Conservation (phyloP, 805 yeast genomes). For the Lipomyces yamadae region DNA sequence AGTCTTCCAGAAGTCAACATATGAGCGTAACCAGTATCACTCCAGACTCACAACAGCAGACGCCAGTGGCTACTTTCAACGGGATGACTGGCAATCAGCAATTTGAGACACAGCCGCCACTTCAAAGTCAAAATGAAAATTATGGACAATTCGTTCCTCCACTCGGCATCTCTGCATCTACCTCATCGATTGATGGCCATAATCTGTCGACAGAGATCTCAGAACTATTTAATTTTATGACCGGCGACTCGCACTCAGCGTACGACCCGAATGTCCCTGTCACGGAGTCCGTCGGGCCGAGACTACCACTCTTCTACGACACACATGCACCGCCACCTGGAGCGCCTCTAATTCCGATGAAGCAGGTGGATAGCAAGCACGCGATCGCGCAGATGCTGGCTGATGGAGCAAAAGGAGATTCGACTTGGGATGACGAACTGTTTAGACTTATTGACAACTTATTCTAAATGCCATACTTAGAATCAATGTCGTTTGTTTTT, state of each 20-base stretch:
- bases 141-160: not conserved
- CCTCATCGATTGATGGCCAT: conserved; percentile 3
- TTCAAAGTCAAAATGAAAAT: not conserved
- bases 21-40: not conserved
- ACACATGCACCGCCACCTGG: not conserved
- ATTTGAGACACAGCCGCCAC: not conserved
- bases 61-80: not conserved
- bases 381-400: conserved; percentile 15
- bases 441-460: conserved; percentile 19
- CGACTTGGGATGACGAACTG: conserved; percentile 16
- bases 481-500: not conserved
- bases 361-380: not conserved
- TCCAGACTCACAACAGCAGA: not conserved
- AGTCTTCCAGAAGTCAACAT: not conserved
- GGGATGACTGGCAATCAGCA: not conserved
- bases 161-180: not conserved
- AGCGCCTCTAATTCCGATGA: not conserved
- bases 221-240: conserved; percentile 11
- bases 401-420: not conserved
- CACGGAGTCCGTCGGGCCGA: not conserved
- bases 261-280: not conserved
- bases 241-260: not conserved
- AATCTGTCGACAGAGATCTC: conserved; percentile 15
- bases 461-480: not conserved
- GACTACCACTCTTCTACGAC: not conserved